phyloP scores from a whole-genome alignment of 2,329 filamentous ascomycete genomes.

The Trichoderma brevicompactum region DNA sequence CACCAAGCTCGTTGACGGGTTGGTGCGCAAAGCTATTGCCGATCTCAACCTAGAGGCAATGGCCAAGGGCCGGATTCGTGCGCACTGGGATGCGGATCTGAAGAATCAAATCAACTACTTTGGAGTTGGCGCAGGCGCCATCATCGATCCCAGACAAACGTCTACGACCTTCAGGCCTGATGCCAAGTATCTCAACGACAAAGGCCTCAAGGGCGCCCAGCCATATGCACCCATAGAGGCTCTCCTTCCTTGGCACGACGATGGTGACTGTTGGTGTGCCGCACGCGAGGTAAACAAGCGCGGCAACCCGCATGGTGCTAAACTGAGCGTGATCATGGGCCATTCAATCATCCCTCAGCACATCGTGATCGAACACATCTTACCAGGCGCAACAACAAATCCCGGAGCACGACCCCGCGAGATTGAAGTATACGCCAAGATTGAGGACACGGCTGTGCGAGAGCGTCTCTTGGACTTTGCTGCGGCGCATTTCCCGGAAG shows the following conservation, averaged over 20 bases:
- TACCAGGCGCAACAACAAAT: constrained; percentile 63
- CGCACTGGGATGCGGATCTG: constrained; percentile 50
- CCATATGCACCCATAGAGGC: constrained; percentile 55
- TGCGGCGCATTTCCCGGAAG: constrained; percentile 46
- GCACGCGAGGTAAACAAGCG: constrained; percentile 48
- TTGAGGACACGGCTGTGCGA: constrained; percentile 52
- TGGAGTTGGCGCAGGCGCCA: constrained; percentile 65
- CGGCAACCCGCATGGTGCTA: constrained; percentile 57
- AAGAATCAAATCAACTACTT: constrained; percentile 74
- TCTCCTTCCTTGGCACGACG: constrained; percentile 71
- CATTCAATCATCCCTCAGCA: constrained; percentile 67
- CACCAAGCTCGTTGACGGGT: constrained; percentile 45
- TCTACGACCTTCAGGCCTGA: constrained; percentile 59
- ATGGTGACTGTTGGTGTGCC: constrained; percentile 88
- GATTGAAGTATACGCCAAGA: constrained; percentile 71
- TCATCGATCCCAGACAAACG: constrained; percentile 62
- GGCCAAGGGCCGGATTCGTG: constrained; percentile 52
- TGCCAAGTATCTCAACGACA: constrained; percentile 30
- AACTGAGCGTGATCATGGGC: constrained; percentile 66
- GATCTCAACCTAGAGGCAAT: constrained; percentile 53
- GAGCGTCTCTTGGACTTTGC: constrained; percentile 51
- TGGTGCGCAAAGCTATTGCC: constrained; percentile 50
- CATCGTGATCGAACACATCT: constrained; percentile 73
- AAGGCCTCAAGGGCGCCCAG: constrained; percentile 33
- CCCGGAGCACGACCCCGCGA: constrained; percentile 66